Percentiles rank a stretch among this genome's conserved stretches.
Conservation (phyloP, 768 basidiomycete genomes). For the Podaxis carcinomalis region DNA sequence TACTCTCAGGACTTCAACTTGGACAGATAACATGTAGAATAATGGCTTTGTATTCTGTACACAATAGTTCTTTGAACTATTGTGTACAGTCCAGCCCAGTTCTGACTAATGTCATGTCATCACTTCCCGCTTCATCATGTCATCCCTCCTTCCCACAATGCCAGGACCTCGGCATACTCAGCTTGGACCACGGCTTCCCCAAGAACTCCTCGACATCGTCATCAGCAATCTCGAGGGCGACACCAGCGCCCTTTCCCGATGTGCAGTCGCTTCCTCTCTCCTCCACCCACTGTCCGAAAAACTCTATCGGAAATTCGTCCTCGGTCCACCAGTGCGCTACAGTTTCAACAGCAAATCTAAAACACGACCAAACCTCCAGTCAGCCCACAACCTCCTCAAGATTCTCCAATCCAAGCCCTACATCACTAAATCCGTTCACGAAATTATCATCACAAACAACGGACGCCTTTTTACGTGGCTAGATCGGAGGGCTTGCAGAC, state of each 20-base stretch:
- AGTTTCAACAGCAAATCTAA: background rate
- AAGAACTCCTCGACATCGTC: background rate
- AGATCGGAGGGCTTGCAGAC: background rate
- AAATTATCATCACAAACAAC: slow-evolving; percentile 1
- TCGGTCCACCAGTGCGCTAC: slow-evolving; percentile 1
- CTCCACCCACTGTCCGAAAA: background rate
- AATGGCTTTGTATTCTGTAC: no score
- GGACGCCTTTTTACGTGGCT: slow-evolving; percentile 4
- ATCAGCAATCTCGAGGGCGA: background rate
- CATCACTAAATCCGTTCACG: background rate
- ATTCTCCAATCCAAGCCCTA: background rate
- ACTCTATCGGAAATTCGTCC: slow-evolving; percentile 1
- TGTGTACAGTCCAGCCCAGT: no score
- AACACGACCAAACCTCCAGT: slow-evolving; percentile 1
- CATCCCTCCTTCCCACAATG: background rate
- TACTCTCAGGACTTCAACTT: no score
- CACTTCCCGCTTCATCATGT: no score
- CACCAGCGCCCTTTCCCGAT: background rate
- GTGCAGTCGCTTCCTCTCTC: background rate
- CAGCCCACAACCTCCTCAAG: background rate
- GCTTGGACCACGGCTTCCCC: background rate
- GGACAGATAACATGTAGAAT: no score
- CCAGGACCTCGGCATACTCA: background rate
- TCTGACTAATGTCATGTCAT: no score
- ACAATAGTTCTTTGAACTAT: no score